These are phyloP conservation scores for Aspergillus sclerotialis DNA, from an alignment of 2,329 filamentous ascomycete genomes.

Conservation along the genomic window DNA sequence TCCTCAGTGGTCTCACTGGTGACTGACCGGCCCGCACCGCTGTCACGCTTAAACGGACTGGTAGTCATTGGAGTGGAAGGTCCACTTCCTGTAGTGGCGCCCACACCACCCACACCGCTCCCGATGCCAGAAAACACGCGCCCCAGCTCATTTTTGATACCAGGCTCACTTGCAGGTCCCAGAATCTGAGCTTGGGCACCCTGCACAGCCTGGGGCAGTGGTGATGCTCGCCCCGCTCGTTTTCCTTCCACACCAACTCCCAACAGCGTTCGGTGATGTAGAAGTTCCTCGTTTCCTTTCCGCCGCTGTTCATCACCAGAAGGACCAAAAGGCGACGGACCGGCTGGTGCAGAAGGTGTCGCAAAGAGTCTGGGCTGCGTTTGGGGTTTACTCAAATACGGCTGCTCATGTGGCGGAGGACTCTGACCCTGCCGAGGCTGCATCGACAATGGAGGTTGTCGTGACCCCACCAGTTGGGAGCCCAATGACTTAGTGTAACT, in stretches of 20 bases:
- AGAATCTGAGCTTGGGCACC: slow-evolving; percentile 77
- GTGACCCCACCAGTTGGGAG: slow-evolving; percentile 28
- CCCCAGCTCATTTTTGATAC: slow-evolving; percentile 91
- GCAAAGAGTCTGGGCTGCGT: slow-evolving; percentile 26
- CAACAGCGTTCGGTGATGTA: slow-evolving; percentile 62
- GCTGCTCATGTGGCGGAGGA: slow-evolving; percentile 26
- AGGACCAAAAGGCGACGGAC: slow-evolving; percentile 18
- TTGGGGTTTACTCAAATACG: slow-evolving; percentile 26
- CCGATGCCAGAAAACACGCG: slow-evolving; percentile 94
- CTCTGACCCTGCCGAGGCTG: slow-evolving; percentile 28
- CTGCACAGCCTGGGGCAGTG: slow-evolving; percentile 86
- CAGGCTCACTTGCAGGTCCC: slow-evolving; percentile 72
- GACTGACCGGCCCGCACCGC: slow-evolving; percentile 40
- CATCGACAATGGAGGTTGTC: slow-evolving; percentile 24
- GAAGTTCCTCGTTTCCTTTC: slow-evolving; percentile 48
- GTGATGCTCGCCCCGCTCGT: slow-evolving; percentile 75
- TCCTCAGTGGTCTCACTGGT: slow-evolving; percentile 35
- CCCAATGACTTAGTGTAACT: slow-evolving; percentile 36
- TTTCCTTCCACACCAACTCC: slow-evolving; percentile 67
- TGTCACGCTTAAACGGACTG: slow-evolving; percentile 45
- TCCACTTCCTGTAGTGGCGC: slow-evolving; percentile 43
- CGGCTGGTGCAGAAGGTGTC: slow-evolving; percentile 22
- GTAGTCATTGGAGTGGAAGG: slow-evolving; percentile 48
- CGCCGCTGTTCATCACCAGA: slow-evolving; percentile 34
- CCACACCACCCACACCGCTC: slow-evolving; percentile 54